phyloP scores from a whole-genome alignment of 495 filamentous ascomycete species.

The Daldinia vernicosa region DNA sequence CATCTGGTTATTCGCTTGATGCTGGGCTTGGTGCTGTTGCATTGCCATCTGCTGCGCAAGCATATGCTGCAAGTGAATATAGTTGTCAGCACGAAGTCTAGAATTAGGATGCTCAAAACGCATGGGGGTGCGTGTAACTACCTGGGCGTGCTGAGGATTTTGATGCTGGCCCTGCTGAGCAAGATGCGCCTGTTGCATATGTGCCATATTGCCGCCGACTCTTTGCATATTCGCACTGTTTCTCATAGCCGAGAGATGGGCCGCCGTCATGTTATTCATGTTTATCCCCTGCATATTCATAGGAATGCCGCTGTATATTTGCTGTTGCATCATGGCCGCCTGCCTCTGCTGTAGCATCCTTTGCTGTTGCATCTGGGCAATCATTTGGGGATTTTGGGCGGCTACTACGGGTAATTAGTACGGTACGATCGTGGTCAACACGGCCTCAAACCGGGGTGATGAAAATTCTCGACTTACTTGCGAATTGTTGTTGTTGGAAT shows the following conservation, averaged over 20 bases:
- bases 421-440: not conserved
- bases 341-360: slow-evolving; percentile 52
- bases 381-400: slow-evolving; percentile 60
- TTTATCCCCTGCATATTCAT: slow-evolving; percentile 59
- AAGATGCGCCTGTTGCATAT: slow-evolving; percentile 58
- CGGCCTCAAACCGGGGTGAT: not conserved
- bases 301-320: slow-evolving; percentile 58
- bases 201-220: slow-evolving; percentile 48
- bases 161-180: slow-evolving; percentile 58
- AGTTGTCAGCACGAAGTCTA: slow-evolving; percentile 1
- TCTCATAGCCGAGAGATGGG: slow-evolving; percentile 66
- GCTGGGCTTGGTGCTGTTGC: slow-evolving; percentile 62
- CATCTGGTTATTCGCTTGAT: slow-evolving; percentile 54
- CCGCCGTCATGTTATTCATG: slow-evolving; percentile 58
- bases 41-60: slow-evolving; percentile 53
- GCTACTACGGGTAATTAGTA: slow-evolving; percentile 48
- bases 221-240: slow-evolving; percentile 48
- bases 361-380: slow-evolving; percentile 60
- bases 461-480: slow-evolving; percentile 6
- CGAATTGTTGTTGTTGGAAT: slow-evolving; percentile 62
- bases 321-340: slow-evolving; percentile 58
- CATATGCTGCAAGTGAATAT: slow-evolving; percentile 40
- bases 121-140: slow-evolving; percentile 9
- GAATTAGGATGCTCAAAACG: slow-evolving; percentile 4
- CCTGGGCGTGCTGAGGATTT: slow-evolving; percentile 51